phyloP scores from a whole-genome alignment of 2,329 filamentous ascomycete species.

The Colletotrichum graminicola region DNA sequence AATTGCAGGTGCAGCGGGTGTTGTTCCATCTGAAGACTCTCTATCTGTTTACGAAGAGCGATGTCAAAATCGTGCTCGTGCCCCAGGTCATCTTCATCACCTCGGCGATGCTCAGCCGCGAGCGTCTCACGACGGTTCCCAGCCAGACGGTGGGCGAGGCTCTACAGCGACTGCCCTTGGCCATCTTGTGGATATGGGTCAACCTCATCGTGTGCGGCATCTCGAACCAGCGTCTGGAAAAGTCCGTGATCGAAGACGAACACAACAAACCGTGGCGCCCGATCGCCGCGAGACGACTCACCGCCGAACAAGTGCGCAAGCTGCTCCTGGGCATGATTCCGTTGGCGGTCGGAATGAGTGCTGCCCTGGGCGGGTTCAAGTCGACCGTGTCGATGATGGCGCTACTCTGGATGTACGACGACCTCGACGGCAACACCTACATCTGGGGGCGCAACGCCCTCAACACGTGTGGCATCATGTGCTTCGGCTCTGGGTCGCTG shows the following conservation, averaged over 20 bases:
- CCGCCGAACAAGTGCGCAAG: slow-evolving; percentile 45
- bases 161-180: not conserved
- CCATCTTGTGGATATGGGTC: slow-evolving; percentile 46
- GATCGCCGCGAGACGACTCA: slow-evolving; percentile 45
- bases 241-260: slow-evolving; percentile 46
- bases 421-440: slow-evolving; percentile 46
- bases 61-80: slow-evolving; percentile 50
- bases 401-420: slow-evolving; percentile 50
- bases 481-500: slow-evolving; percentile 48
- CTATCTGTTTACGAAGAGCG: slow-evolving; percentile 50
- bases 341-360: slow-evolving; percentile 39
- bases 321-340: slow-evolving; percentile 46
- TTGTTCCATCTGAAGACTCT: slow-evolving; percentile 44
- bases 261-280: slow-evolving; percentile 52
- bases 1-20: not conserved
- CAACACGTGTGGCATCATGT: slow-evolving; percentile 47
- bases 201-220: slow-evolving; percentile 48
- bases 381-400: slow-evolving; percentile 45
- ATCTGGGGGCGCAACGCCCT: slow-evolving; percentile 45
- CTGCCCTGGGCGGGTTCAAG: slow-evolving; percentile 38
- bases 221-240: slow-evolving; percentile 46
- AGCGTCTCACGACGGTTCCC: slow-evolving; percentile 1
- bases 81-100: slow-evolving; percentile 49
- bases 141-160: not conserved
- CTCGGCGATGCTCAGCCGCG: slow-evolving; percentile 22